These are phyloP conservation scores for Jimgerdemannia lactiflua DNA, from an alignment of 192 early-diverging fungal genomes.

Conservation along the genomic window DNA sequence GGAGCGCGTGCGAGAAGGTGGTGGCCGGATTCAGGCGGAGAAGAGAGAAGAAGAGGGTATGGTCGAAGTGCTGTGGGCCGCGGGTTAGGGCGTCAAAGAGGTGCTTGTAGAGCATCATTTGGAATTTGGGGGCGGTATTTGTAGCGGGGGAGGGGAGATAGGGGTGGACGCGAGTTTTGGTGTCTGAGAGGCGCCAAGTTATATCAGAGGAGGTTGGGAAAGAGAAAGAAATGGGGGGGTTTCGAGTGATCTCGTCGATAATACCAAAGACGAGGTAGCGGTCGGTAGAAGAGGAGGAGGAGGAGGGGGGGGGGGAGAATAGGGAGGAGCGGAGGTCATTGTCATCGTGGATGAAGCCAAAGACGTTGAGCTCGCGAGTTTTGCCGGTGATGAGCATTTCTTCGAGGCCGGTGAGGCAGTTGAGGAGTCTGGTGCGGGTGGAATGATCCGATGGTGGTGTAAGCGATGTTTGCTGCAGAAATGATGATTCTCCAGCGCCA, in stretches of 20 bases:
- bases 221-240: background rate
- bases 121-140: background rate
- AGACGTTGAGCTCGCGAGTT: constrained; percentile 2
- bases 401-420: background rate
- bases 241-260: background rate
- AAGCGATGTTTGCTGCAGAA: background rate
- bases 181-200: background rate
- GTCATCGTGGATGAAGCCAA: background rate
- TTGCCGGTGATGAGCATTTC: background rate
- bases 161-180: background rate
- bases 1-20: background rate
- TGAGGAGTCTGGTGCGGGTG: background rate
- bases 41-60: background rate
- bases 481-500: background rate
- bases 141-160: background rate
- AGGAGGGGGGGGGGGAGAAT: background rate
- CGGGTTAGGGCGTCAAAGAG: background rate
- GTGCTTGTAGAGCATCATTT: constrained; percentile 1
- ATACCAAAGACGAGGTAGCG: background rate
- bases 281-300: background rate
- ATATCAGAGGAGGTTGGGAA: background rate
- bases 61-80: background rate
- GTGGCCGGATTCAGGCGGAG: background rate
- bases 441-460: too few species aligned
- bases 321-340: too few species aligned